phyloP scores from a whole-genome alignment of 495 filamentous ascomycete genomes.

The Pyrenula massariospora region DNA sequence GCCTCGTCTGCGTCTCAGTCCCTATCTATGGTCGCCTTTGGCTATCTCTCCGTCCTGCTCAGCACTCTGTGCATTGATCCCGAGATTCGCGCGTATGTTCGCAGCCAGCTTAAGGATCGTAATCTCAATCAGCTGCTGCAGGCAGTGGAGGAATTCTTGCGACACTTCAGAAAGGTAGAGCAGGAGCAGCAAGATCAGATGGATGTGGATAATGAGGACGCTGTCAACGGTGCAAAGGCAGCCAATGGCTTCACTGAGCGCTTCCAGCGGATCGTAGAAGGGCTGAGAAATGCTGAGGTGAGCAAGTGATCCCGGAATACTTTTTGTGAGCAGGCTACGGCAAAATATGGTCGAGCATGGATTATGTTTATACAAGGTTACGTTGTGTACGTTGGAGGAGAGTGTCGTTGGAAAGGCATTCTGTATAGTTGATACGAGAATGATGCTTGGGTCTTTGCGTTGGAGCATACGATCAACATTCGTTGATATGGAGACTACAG shows the following conservation, averaged over 20 bases:
- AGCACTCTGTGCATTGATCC: conserved; percentile 60
- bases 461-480: neutral
- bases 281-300: neutral
- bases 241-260: neutral
- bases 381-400: too few relatives aligned
- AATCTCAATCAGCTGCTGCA: conserved; percentile 54
- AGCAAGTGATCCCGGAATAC: neutral
- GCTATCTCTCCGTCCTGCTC: conserved; percentile 79
- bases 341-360: too few relatives aligned
- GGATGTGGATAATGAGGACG: neutral
- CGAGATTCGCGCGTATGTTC: conserved; percentile 38
- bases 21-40: conserved; percentile 78
- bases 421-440: neutral
- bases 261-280: neutral
- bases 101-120: conserved; percentile 39
- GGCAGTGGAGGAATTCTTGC: conserved; percentile 77
- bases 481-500: neutral
- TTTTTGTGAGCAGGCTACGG: too few relatives aligned
- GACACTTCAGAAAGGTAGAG: conserved; percentile 66
- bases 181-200: conserved; percentile 8
- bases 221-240: neutral
- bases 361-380: too few relatives aligned
- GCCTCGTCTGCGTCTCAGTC: conserved; percentile 75
- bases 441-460: neutral
- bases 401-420: neutral